Percentiles rank a stretch among this genome's conserved stretches.
Evolutionary conservation across 345 rosid species (phyloP).

Genomic region (Erysimum cheiranthoides): DNA sequence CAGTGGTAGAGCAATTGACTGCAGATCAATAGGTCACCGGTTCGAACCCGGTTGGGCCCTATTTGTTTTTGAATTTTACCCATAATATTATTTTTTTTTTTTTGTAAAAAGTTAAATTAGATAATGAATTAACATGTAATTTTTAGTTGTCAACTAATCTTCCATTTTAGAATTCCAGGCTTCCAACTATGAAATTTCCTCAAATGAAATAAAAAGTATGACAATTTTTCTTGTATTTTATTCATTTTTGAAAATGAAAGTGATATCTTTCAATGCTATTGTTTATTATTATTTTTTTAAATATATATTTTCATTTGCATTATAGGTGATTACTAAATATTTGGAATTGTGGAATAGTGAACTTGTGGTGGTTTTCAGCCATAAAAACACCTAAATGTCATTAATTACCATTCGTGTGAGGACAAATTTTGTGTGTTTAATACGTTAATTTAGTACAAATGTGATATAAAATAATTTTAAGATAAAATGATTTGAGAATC

Average conservation of each 20-base stretch:
- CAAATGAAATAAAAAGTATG: background rate
- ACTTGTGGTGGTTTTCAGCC: background rate
- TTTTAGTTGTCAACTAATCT: background rate
- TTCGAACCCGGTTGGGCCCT: constrained; percentile 60
- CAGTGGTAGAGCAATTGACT: constrained; percentile 94
- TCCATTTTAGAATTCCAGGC: background rate
- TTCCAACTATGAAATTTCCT: background rate
- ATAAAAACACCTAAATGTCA: background rate
- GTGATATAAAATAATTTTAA: background rate
- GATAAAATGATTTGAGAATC: background rate
- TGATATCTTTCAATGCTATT: background rate
- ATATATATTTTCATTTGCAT: background rate
- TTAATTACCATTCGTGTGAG: too few relatives aligned
- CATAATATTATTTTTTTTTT: background rate
- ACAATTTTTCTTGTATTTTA: background rate
- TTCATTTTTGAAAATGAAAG: background rate
- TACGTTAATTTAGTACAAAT: background rate
- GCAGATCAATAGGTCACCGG: constrained; percentile 87
- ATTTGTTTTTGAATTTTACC: too few relatives aligned
- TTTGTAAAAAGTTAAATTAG: background rate
- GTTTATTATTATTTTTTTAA: background rate
- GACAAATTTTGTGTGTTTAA: background rate
- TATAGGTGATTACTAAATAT: background rate
- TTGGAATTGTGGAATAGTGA: background rate
- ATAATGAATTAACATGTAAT: too few relatives aligned